Base-by-base conservation (phyloP, 148 eudicot species). In the Chenopodium berlandieri region DNA sequence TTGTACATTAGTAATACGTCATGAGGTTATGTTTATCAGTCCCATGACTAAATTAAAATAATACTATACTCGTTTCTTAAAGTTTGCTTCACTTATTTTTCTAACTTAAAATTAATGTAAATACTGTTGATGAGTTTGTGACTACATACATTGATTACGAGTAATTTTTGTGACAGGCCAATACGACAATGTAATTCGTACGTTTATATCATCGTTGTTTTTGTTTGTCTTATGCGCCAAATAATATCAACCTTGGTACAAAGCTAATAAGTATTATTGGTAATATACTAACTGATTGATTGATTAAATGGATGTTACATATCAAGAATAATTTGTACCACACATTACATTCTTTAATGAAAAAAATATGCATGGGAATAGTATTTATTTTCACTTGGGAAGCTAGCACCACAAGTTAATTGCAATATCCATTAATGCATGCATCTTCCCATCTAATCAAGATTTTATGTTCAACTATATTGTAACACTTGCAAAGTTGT, bases 331-430 rank as follows among this genome's bases (percentile, higher is more conserved):
- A 37, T 32, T n/a, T 60, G 19, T 40, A 17, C 44, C 77, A 23
- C 83, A 81, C 63, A 62, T 65, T 47, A 68, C 23, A 46, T 64
- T 32, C n/a, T n/a, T 17, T 1, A 5, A 46, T 3, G 10, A 25
- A 32, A 27, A 25, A 22, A 16, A 27, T 22, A 34, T 65, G 79
- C 44, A 75, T 54, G 23, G 62, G 0, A 12, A 27, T 25, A 48
- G 9, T 22, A 30, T 1, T 52, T 2, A 4, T 77, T 77, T 32
- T 3, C 47, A 9, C 27, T 25, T 23, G 60, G 6, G 25, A 22
- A 72, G 54, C 31, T 72, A 40, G 19, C 23, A 73, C 76, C 77
- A 37, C 71, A 63, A 77, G 19, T 60, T 60, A 1, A 77, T 77
- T 77, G 30, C 20, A 1, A 63, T 37, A 73, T 23, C 63, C 77